These are phyloP conservation scores for Neospora caninum DNA, from an alignment of 169 alveolate species.

Conservation along the genomic window DNA sequence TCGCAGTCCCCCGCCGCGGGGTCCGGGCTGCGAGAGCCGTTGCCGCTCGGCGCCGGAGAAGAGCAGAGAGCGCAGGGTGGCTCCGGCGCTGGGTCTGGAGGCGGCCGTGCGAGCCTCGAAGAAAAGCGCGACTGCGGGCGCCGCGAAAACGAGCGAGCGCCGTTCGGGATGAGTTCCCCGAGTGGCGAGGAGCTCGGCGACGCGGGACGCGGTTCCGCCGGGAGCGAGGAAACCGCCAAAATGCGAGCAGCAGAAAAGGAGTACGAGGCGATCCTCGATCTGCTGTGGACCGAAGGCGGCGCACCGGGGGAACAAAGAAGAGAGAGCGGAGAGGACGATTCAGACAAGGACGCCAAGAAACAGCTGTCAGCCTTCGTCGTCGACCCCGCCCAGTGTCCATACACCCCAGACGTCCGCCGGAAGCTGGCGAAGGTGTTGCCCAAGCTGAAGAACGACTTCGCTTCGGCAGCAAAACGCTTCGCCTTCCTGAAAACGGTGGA, in stretches of 20 bases:
- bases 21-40: no score
- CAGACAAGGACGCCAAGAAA: background rate
- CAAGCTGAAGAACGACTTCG: constrained; percentile 41
- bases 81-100: no score
- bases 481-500: constrained; percentile 46
- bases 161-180: no score
- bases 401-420: constrained; percentile 34
- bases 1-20: no score
- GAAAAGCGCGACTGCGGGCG: background rate
- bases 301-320: background rate
- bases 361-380: background rate
- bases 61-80: no score
- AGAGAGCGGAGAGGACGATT: background rate
- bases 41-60: no score
- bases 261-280: background rate
- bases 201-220: no score
- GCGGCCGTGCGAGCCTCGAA: background rate
- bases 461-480: constrained; percentile 47
- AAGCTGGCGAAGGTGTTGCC: constrained; percentile 37
- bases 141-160: background rate
- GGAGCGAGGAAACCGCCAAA: background rate
- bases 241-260: background rate
- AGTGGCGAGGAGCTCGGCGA: no score
- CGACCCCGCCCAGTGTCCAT: constrained; percentile 43
- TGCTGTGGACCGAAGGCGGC: background rate